Percentiles rank a stretch among this genome's conserved stretches.
Conservation (phyloP, 148 eudicot species). For the Arbutus unedo region DNA sequence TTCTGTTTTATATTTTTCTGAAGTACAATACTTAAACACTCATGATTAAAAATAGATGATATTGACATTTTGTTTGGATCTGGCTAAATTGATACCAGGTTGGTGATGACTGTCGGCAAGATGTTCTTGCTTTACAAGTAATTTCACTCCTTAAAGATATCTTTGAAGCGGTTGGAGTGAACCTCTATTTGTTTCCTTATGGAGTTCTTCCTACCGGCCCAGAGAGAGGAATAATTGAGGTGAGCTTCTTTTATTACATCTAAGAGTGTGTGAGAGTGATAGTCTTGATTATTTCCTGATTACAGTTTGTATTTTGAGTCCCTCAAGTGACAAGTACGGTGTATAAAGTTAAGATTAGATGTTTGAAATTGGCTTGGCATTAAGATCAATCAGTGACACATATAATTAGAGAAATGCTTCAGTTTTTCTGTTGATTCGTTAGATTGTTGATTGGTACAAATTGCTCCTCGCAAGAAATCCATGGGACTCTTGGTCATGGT, state of each 20-base stretch:
- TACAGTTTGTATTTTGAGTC: constrained; percentile 1
- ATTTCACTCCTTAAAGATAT: constrained; percentile 89
- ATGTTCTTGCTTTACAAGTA: constrained; percentile 97
- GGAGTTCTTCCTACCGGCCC: constrained; percentile 99
- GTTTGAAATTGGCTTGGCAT: background rate
- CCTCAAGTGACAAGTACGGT: background rate
- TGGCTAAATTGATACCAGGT: constrained; percentile 45
- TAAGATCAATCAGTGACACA: background rate
- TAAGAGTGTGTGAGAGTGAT: background rate
- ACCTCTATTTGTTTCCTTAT: constrained; percentile 88
- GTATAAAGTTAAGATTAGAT: background rate
- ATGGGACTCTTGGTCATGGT: background rate
- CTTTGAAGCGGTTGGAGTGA: constrained; percentile 76
- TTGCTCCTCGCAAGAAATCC: background rate
- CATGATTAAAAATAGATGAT: background rate
- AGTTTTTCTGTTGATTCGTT: background rate
- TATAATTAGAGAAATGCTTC: background rate
- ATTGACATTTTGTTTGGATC: background rate
- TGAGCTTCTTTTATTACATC: constrained; percentile 21
- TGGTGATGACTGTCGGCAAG: constrained; percentile 99
- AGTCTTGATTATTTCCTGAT: constrained; percentile 1
- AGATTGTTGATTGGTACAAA: background rate
- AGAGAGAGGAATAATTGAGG: constrained; percentile 95
- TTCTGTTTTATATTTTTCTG: background rate
- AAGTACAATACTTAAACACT: constrained; percentile 9